These are phyloP conservation scores for Vitis hybrid DNA, from an alignment of 177 flowering plant species.

Conservation along the genomic window DNA sequence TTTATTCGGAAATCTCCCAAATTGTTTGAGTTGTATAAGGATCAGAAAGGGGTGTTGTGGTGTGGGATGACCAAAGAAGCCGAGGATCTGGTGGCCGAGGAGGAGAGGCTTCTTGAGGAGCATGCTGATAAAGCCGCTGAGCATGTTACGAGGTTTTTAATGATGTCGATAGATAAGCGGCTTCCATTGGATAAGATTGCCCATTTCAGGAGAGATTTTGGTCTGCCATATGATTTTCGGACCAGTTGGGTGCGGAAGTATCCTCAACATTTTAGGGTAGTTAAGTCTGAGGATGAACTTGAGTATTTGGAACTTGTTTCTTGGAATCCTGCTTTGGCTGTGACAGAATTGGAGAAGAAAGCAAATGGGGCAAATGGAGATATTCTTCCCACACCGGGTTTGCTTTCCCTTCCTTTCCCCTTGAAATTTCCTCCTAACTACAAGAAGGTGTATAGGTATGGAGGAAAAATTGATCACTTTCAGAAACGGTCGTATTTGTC, in stretches of 20 bases:
- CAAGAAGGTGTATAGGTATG: slow-evolving; percentile 61
- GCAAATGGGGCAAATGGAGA: slow-evolving; percentile 26
- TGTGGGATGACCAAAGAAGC: slow-evolving; percentile 80
- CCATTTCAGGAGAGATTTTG: slow-evolving; percentile 87
- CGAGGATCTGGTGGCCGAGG: slow-evolving; percentile 72
- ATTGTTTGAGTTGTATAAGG: slow-evolving; percentile 80
- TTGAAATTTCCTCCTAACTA: slow-evolving; percentile 74
- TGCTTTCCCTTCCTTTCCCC: slow-evolving; percentile 78
- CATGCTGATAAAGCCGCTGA: slow-evolving; percentile 64
- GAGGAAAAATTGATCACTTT: slow-evolving; percentile 72
- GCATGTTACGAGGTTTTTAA: slow-evolving; percentile 70
- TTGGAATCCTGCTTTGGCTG: slow-evolving; percentile 88
- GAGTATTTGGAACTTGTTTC: slow-evolving; percentile 75
- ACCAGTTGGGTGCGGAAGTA: slow-evolving; percentile 56
- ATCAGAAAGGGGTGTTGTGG: slow-evolving; percentile 64
- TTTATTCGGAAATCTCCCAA: slow-evolving; percentile 77
- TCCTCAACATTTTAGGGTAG: slow-evolving; percentile 66
- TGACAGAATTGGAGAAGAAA: slow-evolving; percentile 86
- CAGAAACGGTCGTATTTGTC: slow-evolving; percentile 77
- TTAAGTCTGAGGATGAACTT: slow-evolving; percentile 44
- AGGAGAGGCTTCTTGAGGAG: slow-evolving; percentile 46
- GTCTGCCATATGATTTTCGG: slow-evolving; percentile 78
- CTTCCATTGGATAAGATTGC: slow-evolving; percentile 71
- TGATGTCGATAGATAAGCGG: slow-evolving; percentile 82
- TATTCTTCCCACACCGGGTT: slow-evolving; percentile 45